phyloP scores from a whole-genome alignment of 805 yeast genomes.

The Middelhovenomyces tepae region DNA sequence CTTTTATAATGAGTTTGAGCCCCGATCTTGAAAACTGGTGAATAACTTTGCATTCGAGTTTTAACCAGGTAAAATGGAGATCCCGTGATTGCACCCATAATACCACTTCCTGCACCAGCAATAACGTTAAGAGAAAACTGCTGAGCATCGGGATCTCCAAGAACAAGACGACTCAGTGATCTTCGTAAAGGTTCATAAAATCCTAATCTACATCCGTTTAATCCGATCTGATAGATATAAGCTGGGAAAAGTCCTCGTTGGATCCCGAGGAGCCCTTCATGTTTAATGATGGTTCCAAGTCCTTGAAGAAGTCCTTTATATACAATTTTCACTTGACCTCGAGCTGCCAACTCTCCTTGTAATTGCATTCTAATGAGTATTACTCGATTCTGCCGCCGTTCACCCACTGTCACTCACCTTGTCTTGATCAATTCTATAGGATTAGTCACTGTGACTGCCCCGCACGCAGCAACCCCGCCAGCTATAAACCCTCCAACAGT shows the following conservation, averaged over 20 bases:
- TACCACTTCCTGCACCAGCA: slow-evolving; percentile 79
- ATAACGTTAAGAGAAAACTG: slow-evolving; percentile 56
- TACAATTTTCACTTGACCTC: slow-evolving; percentile 38
- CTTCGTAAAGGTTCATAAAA: slow-evolving; percentile 83
- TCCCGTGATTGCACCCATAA: slow-evolving; percentile 80
- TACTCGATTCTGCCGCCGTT: not conserved
- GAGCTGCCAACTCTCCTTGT: slow-evolving; percentile 77
- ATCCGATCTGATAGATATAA: slow-evolving; percentile 78
- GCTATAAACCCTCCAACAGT: slow-evolving; percentile 77
- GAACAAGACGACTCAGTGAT: slow-evolving; percentile 43
- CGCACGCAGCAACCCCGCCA: slow-evolving; percentile 93
- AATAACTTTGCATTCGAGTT: slow-evolving; percentile 94
- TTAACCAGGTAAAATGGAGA: slow-evolving; percentile 89
- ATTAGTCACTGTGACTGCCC: slow-evolving; percentile 94
- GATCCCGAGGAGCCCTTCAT: slow-evolving; percentile 80
- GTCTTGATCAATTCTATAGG: slow-evolving; percentile 94
- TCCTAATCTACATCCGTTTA: slow-evolving; percentile 92
- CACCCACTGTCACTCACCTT: slow-evolving; percentile 15
- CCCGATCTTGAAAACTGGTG: slow-evolving; percentile 61
- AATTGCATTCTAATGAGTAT: slow-evolving; percentile 64
- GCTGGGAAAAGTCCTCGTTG: slow-evolving; percentile 90
- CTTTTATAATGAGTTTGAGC: slow-evolving; percentile 84
- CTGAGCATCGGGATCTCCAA: slow-evolving; percentile 40
- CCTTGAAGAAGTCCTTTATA: slow-evolving; percentile 88
- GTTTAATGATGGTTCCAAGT: slow-evolving; percentile 53